A percentile compares a stretch with the other conserved stretches of the same genome.
These are phyloP conservation scores for Hypericum androsaemum DNA, from an alignment of 345 rosid genomes.

Conservation along the genomic window DNA sequence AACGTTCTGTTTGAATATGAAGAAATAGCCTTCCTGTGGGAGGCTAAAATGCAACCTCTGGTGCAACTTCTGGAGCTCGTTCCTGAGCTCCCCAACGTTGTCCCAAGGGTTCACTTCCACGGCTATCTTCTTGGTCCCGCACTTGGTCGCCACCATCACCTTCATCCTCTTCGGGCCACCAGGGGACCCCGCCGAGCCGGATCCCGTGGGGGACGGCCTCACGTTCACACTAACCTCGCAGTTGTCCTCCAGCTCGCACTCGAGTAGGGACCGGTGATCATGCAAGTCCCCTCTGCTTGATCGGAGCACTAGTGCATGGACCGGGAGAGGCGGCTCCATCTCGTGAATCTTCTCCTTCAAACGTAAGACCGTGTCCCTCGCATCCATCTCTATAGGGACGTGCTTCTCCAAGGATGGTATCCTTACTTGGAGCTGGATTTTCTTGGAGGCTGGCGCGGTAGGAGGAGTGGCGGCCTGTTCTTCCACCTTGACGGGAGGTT, in stretches of 20 bases:
- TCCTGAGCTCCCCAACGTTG: conserved; percentile 57
- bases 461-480: background rate
- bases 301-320: conserved; percentile 20
- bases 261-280: too few relatives aligned
- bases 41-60: conserved; percentile 39
- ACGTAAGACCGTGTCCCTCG: conserved; percentile 20
- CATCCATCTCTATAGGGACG: conserved; percentile 18
- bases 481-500: conserved; percentile 22
- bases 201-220: conserved; percentile 23
- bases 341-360: conserved; percentile 38
- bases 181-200: conserved; percentile 5
- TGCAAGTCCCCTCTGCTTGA: conserved; percentile 14
- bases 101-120: conserved; percentile 56
- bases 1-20: conserved; percentile 55
- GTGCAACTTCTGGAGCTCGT: conserved; percentile 52
- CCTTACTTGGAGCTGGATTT: conserved; percentile 28
- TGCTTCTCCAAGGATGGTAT: conserved; percentile 20
- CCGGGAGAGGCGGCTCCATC: conserved; percentile 23
- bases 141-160: conserved; percentile 46
- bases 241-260: conserved; percentile 23
- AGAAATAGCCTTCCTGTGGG: conserved; percentile 72
- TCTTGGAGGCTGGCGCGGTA: conserved; percentile 15
- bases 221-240: conserved; percentile 23
- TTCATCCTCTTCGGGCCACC: conserved; percentile 36
- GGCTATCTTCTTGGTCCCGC: conserved; percentile 53